Conservation (phyloP, 345 rosid genomes). For the Lepidium aucheri region DNA sequence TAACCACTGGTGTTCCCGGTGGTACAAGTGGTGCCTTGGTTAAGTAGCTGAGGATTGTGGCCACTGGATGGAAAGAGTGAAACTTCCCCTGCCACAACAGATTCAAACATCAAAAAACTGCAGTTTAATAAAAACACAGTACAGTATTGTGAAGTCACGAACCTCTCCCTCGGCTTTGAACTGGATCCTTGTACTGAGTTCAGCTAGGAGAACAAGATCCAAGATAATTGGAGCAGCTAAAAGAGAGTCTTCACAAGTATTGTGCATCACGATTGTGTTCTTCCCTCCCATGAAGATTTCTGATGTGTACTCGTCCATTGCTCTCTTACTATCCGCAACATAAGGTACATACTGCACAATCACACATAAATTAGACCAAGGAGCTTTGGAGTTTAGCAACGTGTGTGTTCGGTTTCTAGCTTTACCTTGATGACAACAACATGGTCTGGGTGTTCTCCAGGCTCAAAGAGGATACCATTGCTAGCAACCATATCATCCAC, state of each 20-base stretch:
- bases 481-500: slow-evolving; percentile 98
- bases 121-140: background rate
- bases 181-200: slow-evolving; percentile 92
- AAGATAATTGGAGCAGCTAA: slow-evolving; percentile 96
- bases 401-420: background rate
- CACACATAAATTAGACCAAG: background rate
- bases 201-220: slow-evolving; percentile 92
- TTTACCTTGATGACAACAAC: slow-evolving; percentile 96
- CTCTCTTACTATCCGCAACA: slow-evolving; percentile 93
- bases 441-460: slow-evolving; percentile 98
- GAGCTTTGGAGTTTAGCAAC: background rate
- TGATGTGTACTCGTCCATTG: slow-evolving; percentile 97
- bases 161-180: slow-evolving; percentile 90
- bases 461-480: slow-evolving; percentile 82
- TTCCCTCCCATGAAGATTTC: slow-evolving; percentile 98
- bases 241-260: slow-evolving; percentile 93
- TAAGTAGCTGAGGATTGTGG: slow-evolving; percentile 95
- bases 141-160: background rate
- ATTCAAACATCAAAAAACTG: background rate
- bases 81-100: slow-evolving; percentile 60
- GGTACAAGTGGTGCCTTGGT: slow-evolving; percentile 99
- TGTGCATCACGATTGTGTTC: slow-evolving; percentile 94
- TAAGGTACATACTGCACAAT: slow-evolving; percentile 71
- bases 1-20: slow-evolving; percentile 93
- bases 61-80: slow-evolving; percentile 97